Evolutionary conservation across 148 eudicot genomes (phyloP), one percentile per base, ranked within the genome.

Genomic region (Agrostemma githago): DNA sequence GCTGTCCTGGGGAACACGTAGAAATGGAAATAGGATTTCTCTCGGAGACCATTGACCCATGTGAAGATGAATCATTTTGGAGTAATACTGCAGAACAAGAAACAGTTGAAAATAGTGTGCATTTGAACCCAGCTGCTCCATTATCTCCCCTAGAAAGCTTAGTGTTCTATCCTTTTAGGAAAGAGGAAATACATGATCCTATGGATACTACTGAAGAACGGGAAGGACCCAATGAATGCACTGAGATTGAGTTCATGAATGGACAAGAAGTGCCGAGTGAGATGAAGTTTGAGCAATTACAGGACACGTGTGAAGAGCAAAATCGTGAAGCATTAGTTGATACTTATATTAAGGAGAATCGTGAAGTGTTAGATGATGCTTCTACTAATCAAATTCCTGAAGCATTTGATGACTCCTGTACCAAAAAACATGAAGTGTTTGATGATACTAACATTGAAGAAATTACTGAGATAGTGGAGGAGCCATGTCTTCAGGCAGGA

Each of bases 271-370:
- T 76, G 71, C 51, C 60, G 57, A 19, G 67, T 69, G 75, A 70
- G 67, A 74, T 77, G 64, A 73, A 82, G 54, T 41, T 74, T 77
- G 87, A 79, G 57, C 71, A 40, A 37, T 48, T 70, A 74, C 78
- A 73, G 39, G 75, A 68, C 66, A 80, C 76, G 62, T 57, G 41
- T 76, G 76, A 80, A 78, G 81, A 80, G 64, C 80, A 72, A 56
- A 79, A 58, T 74, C 72, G 9, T 40, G 77, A 72, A 68, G 66
- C 16, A 40, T 16, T 69, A 20, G 76, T 75, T 62, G 82, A 51
- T 51, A 59, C 63, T 46, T 76, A 53, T n/a, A 70, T 70, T 81
- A 76, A 59, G 63, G 62, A 72, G 54, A 84, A 80, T 76, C 40
- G 62, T 77, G 40, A 5, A 10, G 44, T 11, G 43, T 56, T 67